Conservation (phyloP, 2,329 filamentous ascomycete species). For the Fonsecaea multimorphosa region DNA sequence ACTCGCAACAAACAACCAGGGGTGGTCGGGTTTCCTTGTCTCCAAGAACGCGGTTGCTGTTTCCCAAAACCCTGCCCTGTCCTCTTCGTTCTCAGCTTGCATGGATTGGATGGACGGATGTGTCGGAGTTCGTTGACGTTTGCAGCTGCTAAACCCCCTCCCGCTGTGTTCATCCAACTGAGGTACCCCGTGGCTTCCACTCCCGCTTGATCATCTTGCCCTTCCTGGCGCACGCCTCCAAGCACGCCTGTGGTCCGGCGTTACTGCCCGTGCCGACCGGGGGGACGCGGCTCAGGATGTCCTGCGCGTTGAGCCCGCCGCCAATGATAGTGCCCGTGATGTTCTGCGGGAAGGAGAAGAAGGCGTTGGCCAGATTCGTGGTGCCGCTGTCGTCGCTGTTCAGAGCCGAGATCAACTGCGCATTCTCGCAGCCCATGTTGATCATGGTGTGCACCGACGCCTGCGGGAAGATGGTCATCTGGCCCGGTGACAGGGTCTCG, state of each 20-base stretch:
- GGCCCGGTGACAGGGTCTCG: conserved; percentile 51
- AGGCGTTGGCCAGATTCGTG: conserved; percentile 53
- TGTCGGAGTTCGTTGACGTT: too few species aligned
- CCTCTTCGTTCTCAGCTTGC: too few species aligned
- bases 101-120: too few species aligned
- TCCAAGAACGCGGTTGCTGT: too few species aligned
- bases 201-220: conserved; percentile 20
- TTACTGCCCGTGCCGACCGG: conserved; percentile 52
- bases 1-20: too few species aligned
- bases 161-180: too few species aligned
- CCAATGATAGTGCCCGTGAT: conserved; percentile 40
- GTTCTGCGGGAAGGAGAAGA: conserved; percentile 51
- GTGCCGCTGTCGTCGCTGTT: conserved; percentile 59
- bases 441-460: conserved; percentile 58
- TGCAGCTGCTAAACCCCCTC: too few species aligned
- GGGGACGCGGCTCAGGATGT: conserved; percentile 42
- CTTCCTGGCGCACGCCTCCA: conserved; percentile 26
- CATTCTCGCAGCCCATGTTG: conserved; percentile 52
- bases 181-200: too few species aligned
- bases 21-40: too few species aligned
- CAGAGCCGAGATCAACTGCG: conserved; percentile 58
- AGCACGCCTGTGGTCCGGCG: conserved; percentile 50
- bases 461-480: conserved; percentile 59
- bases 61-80: too few species aligned
- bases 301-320: conserved; percentile 35